Base-by-base conservation (phyloP, 2,329 filamentous ascomycete species). In the Aspergillus transmontanensis region DNA sequence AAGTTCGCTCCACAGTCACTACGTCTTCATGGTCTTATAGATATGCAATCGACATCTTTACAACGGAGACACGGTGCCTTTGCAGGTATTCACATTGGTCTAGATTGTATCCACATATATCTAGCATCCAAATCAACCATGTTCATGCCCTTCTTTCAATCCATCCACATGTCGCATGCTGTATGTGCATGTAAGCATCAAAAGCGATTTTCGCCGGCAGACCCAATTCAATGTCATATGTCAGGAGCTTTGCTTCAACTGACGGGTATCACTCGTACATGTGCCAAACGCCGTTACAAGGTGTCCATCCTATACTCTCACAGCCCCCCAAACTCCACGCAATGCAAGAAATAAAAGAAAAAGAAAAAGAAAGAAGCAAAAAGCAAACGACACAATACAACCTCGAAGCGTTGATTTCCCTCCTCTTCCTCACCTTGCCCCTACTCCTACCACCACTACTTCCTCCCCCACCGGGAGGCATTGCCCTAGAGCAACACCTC, bases 191-290 rank as follows among this genome's bases (percentile, higher is more conserved):
- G 32, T 26, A 23, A 53, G 14, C 26, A 32, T 32, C 21, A 26
- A 36, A 55, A 55, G 51, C 51, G 51, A 34, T 32, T 41, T 48
- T 45, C 28, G 19, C 34, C 46, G 5, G 19, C 16, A 41, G 16
- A 41, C 39, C 39, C 39, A 23, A 32, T 54, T 43, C 48, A 53
- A 59, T 59, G 48, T 58, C 60, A 32, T 16, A 36, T 51, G 67
- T 65, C 68, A 70, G 66, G 66, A 70, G 68, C 66, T 48, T 58
- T 62, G 63, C 66, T 65, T 67, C 66, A 43, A 65, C 68, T 63
- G 68, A 70, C 67, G 66, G 67, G 67, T 70, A 65, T 21, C 67
- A 68, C 57, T 50, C 51, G 11, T 55, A 55, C 34, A 55, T 55
- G 34, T 55, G 30, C 32, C 34, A 32, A 55, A 55, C 51, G 51